Base-by-base conservation (phyloP, 2,329 filamentous ascomycete species). In the Xylariaceae sp. region DNA sequence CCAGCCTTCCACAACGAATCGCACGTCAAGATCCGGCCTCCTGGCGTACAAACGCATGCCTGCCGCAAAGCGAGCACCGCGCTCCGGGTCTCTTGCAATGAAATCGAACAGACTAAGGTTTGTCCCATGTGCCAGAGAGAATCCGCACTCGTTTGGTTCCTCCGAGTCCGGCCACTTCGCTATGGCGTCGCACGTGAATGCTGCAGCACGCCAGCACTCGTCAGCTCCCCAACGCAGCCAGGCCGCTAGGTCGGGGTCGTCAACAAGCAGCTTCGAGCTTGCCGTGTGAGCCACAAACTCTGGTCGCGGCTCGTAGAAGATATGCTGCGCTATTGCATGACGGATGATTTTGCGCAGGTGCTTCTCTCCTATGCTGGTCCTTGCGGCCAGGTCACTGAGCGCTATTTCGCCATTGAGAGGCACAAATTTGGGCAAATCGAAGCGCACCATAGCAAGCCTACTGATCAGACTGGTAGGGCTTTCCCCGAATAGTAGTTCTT, bases 31-130 rank as follows among this genome's bases (percentile, higher is more conserved):
- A 1, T 80, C 80, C 57, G 81, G 77, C 49, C 47, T 33, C 17
- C 16, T 14, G 0, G 76, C 77, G 52, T 82, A 67, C 42, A 73
- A 78, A 1, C 70, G 68, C 80, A 84, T 83, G 19, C 77, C 79
- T 11, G 70, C 70, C 6, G 76, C 79, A 66, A 83, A 79, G 42
- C 78, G 71, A 52, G 72, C 72, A 1, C 77, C 74, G 12, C 75
- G 70, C 9, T 58, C 51, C 1, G 75, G 73, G 36, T 75, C 68
- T 56, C 75, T 77, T 42, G 73, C 74, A 45, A 81, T 72, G 1
- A 76, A 79, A 17, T 66, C 73, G 58, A 79, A 82, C 75, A 81
- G 79, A 40, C 75, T 71, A 56, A 80, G 76, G 54, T 73, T 66
- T 0, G 78, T 81, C 52, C 71, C 64, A 53, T 77, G 77, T 16